phyloP scores from a whole-genome alignment of 805 yeast genomes.

The Wickerhamiella qilinensis region DNA sequence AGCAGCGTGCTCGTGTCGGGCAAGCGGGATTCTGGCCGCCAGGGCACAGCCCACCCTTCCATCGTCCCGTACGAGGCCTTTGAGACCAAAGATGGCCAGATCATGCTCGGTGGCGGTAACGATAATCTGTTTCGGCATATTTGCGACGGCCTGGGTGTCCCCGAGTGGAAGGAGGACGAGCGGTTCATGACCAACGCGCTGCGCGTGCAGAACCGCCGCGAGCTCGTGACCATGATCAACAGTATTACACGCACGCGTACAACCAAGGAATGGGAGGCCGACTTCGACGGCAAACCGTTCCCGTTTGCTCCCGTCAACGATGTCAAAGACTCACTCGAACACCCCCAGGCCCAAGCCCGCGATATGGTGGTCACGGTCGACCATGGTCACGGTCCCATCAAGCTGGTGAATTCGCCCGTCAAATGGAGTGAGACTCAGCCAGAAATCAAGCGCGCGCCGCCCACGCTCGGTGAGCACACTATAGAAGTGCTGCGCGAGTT shows the following conservation, averaged over 20 bases:
- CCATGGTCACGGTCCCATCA: constrained; percentile 24
- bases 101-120: constrained; percentile 29
- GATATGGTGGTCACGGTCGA: constrained; percentile 23
- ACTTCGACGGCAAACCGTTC: constrained; percentile 21
- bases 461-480: constrained; percentile 26
- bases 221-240: constrained; percentile 20
- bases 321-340: constrained; percentile 22
- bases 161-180: constrained; percentile 24
- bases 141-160: constrained; percentile 21
- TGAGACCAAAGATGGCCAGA: constrained; percentile 22
- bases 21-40: constrained; percentile 25
- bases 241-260: constrained; percentile 18
- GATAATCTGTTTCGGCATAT: constrained; percentile 23
- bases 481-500: constrained; percentile 18
- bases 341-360: constrained; percentile 24
- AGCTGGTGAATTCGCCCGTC: constrained; percentile 25
- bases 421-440: constrained; percentile 24
- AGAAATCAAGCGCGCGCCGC: constrained; percentile 22
- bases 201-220: constrained; percentile 22
- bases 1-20: constrained; percentile 25
- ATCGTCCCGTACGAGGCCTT: constrained; percentile 28
- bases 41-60: constrained; percentile 28
- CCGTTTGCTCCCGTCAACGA: constrained; percentile 29
- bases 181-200: constrained; percentile 22
- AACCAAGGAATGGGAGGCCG: constrained; percentile 23